Base-by-base conservation (phyloP, 2,329 filamentous ascomycete genomes). In the Trichoderma oligosporum region DNA sequence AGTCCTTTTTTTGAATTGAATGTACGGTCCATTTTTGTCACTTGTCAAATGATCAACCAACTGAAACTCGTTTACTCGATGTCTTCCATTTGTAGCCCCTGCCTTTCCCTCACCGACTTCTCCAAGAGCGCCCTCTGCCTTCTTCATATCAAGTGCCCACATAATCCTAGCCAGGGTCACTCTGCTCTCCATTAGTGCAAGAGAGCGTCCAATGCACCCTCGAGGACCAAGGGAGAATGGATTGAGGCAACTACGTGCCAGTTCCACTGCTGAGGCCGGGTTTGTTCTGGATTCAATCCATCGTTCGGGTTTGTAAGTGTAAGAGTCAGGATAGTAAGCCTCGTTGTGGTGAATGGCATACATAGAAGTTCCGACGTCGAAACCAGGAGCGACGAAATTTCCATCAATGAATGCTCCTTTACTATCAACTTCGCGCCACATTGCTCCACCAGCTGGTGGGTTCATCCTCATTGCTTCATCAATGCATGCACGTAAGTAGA, bases 401-500 rank as follows among this genome's bases (percentile, higher is more conserved):
- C 58, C 58, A 36, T 57, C 58, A n/a, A 60, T 47, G 24, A 48
- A 41, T 11, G 36, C 22, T 7, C 27, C 33, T 5, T 38, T 35
- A 11, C 33, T 29, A 7, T 53, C 38, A 14, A 46, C 25, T 20
- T 60, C 41, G 11, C 58, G 53, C 58, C 58, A 56, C 6, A 57
- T 18, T 8, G 35, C 9, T 14, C 18, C 51, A 16, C 22, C 41
- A 18, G 31, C 24, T 18, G 57, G 44, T 16, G 51, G 51, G 20
- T 33, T 35, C 44, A 56, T 49, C 36, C 55, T 46, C 22, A 57
- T 29, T 18, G 22, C 24, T 45, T 57, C 55, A 33, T 57, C 46
- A 18, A 78, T 67, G 42, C 72, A 74, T 2, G 75, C 76, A 14
- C 68, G 65, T 2, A 79, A 68, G 55, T 74, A 78, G 1, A 36